A percentile compares a stretch with the other conserved stretches of the same genome.
Conservation (phyloP, 495 filamentous ascomycete genomes). For the Sordaria brevicollis region DNA sequence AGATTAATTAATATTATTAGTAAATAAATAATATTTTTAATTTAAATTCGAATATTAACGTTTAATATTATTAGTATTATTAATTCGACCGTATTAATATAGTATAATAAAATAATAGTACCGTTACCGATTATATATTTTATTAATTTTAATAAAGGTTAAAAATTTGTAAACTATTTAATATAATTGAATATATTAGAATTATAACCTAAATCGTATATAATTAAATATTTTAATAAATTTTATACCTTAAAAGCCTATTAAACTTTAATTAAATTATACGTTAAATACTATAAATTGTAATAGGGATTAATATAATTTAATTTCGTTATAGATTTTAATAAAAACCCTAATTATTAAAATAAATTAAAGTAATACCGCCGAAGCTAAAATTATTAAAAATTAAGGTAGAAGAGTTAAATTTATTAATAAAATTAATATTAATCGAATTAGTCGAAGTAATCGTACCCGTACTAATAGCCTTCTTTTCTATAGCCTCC, state of each 20-base stretch:
- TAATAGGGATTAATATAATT: neutral
- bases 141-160: neutral
- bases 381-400: too few species aligned
- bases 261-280: neutral
- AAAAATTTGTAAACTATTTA: neutral
- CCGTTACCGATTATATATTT: neutral
- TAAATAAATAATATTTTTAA: neutral
- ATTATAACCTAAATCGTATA: neutral
- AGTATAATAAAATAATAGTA: neutral
- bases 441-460: too few species aligned
- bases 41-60: neutral
- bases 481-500: neutral
- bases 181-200: neutral
- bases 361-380: fast-evolving
- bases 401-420: neutral
- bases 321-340: neutral
- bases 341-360: neutral
- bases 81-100: neutral
- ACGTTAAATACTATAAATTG: neutral
- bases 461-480: neutral
- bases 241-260: neutral
- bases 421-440: neutral
- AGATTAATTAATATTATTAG: neutral
- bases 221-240: neutral
- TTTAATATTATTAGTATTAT: neutral